Evolutionary conservation across 192 early-diverging fungal species (phyloP).

Genomic region (Lobosporangium transversale): DNA sequence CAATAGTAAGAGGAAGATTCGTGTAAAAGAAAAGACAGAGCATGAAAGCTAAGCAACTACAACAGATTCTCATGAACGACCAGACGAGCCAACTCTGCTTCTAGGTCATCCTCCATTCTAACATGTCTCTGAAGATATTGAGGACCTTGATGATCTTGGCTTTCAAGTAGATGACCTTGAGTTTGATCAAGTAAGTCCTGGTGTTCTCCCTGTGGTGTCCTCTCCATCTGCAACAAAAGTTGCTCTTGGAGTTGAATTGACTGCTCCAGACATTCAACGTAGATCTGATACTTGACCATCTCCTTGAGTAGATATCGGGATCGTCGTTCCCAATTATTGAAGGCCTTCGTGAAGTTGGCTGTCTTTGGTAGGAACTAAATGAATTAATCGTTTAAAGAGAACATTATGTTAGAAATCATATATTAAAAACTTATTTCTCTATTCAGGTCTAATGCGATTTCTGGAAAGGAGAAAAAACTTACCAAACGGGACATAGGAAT

Average conservation of each 20-base stretch:
- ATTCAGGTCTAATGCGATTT: too few species aligned
- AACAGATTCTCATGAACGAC: conserved; percentile 5
- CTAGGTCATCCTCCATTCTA: not conserved
- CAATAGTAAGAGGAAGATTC: too few species aligned
- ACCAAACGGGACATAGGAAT: conserved; percentile 59
- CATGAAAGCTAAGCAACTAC: too few species aligned
- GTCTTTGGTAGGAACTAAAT: conserved; percentile 70
- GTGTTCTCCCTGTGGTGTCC: not conserved
- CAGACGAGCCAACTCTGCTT: not conserved
- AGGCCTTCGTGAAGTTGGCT: conserved; percentile 68
- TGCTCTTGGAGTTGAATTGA: conserved; percentile 44
- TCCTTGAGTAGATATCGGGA: conserved; percentile 82
- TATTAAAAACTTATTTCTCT: too few species aligned
- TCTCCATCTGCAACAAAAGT: conserved; percentile 1
- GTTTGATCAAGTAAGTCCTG: not conserved
- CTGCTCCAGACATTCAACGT: conserved; percentile 77
- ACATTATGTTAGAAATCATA: too few species aligned
- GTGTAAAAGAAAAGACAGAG: too few species aligned
- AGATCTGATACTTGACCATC: conserved; percentile 86
- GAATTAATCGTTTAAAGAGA: too few species aligned
- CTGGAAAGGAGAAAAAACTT: too few species aligned
- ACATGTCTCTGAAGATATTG: not conserved
- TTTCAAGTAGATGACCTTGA: not conserved
- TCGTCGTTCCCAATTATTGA: conserved; percentile 84
- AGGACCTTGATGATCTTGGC: not conserved